These are phyloP conservation scores for Heterobasidion occidentale DNA, from an alignment of 1,284 basidiomycete species.

Conservation along the genomic window DNA sequence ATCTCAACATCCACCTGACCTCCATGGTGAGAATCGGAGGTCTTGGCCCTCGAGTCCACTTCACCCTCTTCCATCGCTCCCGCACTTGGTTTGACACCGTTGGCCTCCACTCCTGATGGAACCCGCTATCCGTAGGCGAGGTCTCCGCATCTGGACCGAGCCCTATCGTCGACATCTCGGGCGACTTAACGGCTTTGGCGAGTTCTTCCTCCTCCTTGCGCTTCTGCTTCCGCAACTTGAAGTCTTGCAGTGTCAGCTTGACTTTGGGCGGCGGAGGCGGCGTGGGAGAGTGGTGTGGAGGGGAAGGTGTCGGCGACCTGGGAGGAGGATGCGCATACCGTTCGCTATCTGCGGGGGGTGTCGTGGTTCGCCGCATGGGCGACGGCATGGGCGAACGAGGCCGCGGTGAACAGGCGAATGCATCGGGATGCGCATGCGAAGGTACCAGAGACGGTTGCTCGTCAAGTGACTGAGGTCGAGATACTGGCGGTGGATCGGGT, in stretches of 20 bases:
- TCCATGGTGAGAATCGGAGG: too few relatives aligned
- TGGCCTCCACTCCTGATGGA: neutral
- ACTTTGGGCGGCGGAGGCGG: slow-evolving; percentile 21
- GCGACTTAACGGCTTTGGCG: neutral
- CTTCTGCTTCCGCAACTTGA: slow-evolving; percentile 27
- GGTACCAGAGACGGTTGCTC: too few relatives aligned
- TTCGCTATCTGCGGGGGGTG: neutral
- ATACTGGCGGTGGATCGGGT: too few relatives aligned
- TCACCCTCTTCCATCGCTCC: too few relatives aligned
- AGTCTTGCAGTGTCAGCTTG: slow-evolving; percentile 29
- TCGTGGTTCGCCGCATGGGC: neutral
- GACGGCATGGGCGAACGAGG: neutral
- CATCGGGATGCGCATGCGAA: too few relatives aligned
- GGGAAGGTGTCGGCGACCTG: neutral
- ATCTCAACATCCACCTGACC: neutral
- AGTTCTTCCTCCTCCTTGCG: slow-evolving; percentile 21
- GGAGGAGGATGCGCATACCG: neutral
- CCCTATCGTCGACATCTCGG: neutral
- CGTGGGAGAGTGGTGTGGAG: slow-evolving; percentile 4
- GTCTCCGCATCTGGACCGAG: neutral
- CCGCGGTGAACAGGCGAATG: too few relatives aligned
- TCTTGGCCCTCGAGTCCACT: too few relatives aligned
- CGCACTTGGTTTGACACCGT: too few relatives aligned
- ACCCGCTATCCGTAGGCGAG: neutral
- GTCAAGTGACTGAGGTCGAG: too few relatives aligned